Percentiles rank a stretch among this genome's conserved stretches.
phyloP scores from a whole-genome alignment of 257 asterid species.

The Salvia splendens region DNA sequence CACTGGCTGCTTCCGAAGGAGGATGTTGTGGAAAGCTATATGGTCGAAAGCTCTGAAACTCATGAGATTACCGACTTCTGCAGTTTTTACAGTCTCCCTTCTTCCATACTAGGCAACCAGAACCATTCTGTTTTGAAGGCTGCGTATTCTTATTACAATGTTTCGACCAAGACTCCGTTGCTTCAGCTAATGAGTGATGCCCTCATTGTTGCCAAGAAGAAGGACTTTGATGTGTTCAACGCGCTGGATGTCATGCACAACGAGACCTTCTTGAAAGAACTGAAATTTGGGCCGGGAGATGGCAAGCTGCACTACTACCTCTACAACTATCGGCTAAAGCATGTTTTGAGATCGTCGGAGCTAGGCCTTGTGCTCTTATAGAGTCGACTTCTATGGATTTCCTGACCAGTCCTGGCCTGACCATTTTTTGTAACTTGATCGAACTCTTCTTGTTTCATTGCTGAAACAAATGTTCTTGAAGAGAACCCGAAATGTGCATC shows the following conservation, averaged over 20 bases:
- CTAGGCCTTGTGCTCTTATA: constrained; percentile 76
- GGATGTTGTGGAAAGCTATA: constrained; percentile 67
- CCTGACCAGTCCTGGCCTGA: neutral
- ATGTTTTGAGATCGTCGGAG: constrained; percentile 60
- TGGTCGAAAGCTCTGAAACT: constrained; percentile 67
- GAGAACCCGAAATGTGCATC: neutral
- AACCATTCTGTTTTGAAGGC: constrained; percentile 64
- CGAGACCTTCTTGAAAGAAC: constrained; percentile 71
- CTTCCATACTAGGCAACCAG: constrained; percentile 73
- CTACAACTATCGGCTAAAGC: constrained; percentile 64
- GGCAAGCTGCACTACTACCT: constrained; percentile 78
- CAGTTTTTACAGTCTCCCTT: constrained; percentile 82
- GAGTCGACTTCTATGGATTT: constrained; percentile 22
- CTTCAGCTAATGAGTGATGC: constrained; percentile 85
- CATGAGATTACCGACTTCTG: constrained; percentile 80
- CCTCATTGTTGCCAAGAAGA: constrained; percentile 70
- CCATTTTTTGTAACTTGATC: constrained; percentile 32
- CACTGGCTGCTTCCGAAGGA: constrained; percentile 81
- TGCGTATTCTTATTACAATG: constrained; percentile 70
- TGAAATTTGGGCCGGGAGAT: constrained; percentile 85
- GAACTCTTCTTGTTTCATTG: constrained; percentile 19
- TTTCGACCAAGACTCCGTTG: constrained; percentile 63
- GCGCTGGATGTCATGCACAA: constrained; percentile 86
- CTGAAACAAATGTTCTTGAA: constrained; percentile 20
- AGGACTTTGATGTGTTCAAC: constrained; percentile 72